Conservation (phyloP, 805 yeast genomes). For the Cyberlindnera xishuangbannaensis region DNA sequence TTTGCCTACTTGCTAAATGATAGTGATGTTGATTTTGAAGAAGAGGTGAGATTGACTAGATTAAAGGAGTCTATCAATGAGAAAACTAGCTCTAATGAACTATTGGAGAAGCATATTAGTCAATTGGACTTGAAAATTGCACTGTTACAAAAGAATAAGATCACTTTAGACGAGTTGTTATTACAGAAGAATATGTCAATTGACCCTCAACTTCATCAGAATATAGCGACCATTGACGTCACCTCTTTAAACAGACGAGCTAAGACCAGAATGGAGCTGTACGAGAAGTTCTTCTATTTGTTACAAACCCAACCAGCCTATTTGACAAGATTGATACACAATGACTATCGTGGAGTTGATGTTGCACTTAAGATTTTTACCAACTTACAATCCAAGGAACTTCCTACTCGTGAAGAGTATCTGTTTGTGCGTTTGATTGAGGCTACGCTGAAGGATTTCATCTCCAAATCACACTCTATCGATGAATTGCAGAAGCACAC, state of each 20-base stretch:
- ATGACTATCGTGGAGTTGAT: slow-evolving; percentile 26
- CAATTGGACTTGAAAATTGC: slow-evolving; percentile 76
- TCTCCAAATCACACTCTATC: slow-evolving; percentile 28
- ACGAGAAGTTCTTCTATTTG: slow-evolving; percentile 74
- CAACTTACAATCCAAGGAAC: slow-evolving; percentile 22
- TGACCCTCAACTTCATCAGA: slow-evolving; percentile 2
- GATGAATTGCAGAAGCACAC: slow-evolving; percentile 19
- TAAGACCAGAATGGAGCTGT: slow-evolving; percentile 52
- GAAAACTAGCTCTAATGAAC: slow-evolving; percentile 64
- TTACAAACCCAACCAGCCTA: slow-evolving; percentile 81
- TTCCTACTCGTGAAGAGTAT: slow-evolving; percentile 25
- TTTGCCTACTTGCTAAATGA: slow-evolving; percentile 74
- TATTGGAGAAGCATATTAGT: slow-evolving; percentile 66
- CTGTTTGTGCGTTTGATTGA: slow-evolving; percentile 19
- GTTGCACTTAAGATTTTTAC: slow-evolving; percentile 23
- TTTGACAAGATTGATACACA: slow-evolving; percentile 48
- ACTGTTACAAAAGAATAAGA: slow-evolving; percentile 70
- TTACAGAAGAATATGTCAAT: slow-evolving; percentile 32
- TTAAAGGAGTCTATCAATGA: slow-evolving; percentile 63
- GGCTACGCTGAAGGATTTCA: slow-evolving; percentile 30
- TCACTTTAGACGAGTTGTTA: slow-evolving; percentile 65
- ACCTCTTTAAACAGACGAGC: slow-evolving; percentile 28
- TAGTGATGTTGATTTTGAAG: slow-evolving; percentile 66
- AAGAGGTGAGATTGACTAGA: slow-evolving; percentile 64
- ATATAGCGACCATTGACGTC: slow-evolving; percentile 20